Base-by-base conservation (phyloP, 805 yeast genomes). In the Ogataea minuta region DNA sequence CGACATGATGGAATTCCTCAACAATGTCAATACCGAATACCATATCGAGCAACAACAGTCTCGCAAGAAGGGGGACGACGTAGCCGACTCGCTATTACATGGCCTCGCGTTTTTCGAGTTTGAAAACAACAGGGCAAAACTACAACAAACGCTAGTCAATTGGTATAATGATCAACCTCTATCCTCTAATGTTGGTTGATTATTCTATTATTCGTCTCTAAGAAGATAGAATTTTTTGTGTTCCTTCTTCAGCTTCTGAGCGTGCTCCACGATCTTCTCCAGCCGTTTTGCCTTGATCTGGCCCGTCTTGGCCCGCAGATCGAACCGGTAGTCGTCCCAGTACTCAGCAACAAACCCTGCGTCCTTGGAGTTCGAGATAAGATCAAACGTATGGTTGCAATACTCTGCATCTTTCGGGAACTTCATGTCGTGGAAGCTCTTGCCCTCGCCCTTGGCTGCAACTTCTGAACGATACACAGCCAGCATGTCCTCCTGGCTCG, bases 61-160 rank as follows among this genome's bases (percentile, higher is more conserved):
- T 6, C 54, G 52, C 3, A 46, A 41, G 21, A 81, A 81, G 53
- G 73, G 74, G 29, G 90, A 82, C 54, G 90, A 82, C 54, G 60
- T 81, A 39, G 74, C 79, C 7, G 90, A 82, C 54, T 68, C 82
- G 1, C 60, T 81, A n/a, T 59, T 81, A 11, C 86, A 82, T 55
- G 84, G 77, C 1, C 43, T 79, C 2, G 67, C 75, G 1, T 73
- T 76, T 68, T 36, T 64, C 10, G 52, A 61, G 9, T 78, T 81
- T 74, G 62, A 66, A 25, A 28, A 48, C 4, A 68, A 66, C 41
- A 57, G 45, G 33, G 12, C 33, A 19, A 14, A 30, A 19, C 23
- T 56, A 25, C 28, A 33, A 6, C 15, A 41, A 3, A 12, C n/a
- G 17, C 36, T 52, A 9, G 14, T 28, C 29, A 34, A 32, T 25